Conservation (phyloP, 2,329 filamentous ascomycete species). For the Trichocomaceae sp. region DNA sequence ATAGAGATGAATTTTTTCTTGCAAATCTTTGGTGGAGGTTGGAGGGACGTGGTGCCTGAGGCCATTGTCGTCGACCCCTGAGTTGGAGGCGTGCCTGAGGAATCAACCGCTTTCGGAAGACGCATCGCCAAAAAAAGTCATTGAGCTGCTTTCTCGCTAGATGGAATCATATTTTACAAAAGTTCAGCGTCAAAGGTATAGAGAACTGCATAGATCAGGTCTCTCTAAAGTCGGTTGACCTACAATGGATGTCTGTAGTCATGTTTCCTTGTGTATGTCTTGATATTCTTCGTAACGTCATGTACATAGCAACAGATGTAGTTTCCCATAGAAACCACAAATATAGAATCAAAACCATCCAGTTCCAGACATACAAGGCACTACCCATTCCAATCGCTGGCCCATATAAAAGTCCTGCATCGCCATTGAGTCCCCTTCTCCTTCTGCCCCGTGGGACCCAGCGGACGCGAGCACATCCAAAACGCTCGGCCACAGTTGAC, state of each 20-base stretch:
- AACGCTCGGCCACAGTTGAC: conserved; percentile 66
- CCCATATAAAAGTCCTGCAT: conserved; percentile 75
- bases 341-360: neutral
- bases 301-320: neutral
- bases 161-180: neutral
- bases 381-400: conserved; percentile 52
- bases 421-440: conserved; percentile 81
- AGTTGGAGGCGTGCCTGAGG: neutral
- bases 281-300: neutral
- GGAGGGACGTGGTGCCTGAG: neutral
- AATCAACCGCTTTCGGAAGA: neutral
- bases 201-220: neutral
- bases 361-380: neutral
- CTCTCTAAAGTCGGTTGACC: neutral
- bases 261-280: neutral
- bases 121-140: neutral
- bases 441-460: conserved; percentile 79
- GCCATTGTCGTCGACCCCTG: neutral
- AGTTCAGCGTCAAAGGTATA: neutral
- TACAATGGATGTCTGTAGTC: neutral
- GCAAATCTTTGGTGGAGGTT: neutral
- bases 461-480: conserved; percentile 66
- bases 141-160: neutral
- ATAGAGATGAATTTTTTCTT: neutral
- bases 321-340: neutral